Conservation (phyloP, 345 rosid genomes). For the Corchorus olitorius region DNA sequence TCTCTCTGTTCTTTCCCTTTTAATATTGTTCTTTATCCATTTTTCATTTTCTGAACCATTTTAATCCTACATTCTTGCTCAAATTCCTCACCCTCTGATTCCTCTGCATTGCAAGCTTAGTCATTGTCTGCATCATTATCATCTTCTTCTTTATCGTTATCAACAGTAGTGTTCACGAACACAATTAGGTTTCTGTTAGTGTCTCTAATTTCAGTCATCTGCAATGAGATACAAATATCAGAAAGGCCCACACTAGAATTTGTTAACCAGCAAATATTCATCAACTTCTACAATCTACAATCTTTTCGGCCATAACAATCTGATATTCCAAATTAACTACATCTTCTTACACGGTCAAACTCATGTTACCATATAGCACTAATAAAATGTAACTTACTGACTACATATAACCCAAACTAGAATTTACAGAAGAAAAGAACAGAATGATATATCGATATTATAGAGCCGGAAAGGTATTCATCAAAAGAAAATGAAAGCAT, state of each 20-base stretch:
- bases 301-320: background rate
- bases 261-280: background rate
- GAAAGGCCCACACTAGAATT: background rate
- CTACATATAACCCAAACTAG: background rate
- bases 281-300: background rate
- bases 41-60: too few relatives aligned
- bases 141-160: conserved; percentile 78
- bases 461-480: too few relatives aligned
- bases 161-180: conserved; percentile 64
- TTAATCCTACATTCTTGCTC: conserved; percentile 60
- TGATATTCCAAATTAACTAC: background rate
- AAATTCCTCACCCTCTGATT: conserved; percentile 91
- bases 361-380: background rate
- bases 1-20: too few relatives aligned
- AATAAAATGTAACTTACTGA: background rate
- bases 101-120: conserved; percentile 88
- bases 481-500: too few relatives aligned
- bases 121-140: conserved; percentile 84
- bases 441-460: background rate
- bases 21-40: too few relatives aligned
- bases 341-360: too few relatives aligned
- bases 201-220: conserved; percentile 83
- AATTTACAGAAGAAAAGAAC: background rate
- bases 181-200: conserved; percentile 55
- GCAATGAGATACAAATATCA: conserved; percentile 28